Evolutionary conservation across 2,329 filamentous ascomycete species (phyloP).

Genomic region (Botryotinia narcissicola): DNA sequence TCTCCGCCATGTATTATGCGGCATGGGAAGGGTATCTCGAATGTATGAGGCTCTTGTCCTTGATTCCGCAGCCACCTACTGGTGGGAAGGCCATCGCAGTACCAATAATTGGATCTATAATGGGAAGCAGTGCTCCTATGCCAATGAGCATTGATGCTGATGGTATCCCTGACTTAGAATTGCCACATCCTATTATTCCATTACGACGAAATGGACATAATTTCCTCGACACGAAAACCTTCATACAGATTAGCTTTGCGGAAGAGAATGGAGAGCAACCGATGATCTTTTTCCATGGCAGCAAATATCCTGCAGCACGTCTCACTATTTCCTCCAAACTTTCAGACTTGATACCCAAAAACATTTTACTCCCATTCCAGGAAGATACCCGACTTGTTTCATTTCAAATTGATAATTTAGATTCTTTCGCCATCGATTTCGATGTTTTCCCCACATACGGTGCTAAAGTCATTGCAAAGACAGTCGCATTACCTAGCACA

Average conservation of each 20-base stretch:
- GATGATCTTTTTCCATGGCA: conserved; percentile 93
- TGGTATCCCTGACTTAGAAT: conserved; percentile 84
- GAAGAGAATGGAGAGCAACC: conserved; percentile 71
- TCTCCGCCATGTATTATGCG: conserved; percentile 96
- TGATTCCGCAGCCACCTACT: conserved; percentile 37
- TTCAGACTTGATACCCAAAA: conserved; percentile 93
- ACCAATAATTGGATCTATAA: conserved; percentile 38
- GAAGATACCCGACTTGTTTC: conserved; percentile 92
- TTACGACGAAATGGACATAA: conserved; percentile 94
- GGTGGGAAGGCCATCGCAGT: conserved; percentile 31
- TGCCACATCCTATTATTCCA: conserved; percentile 95
- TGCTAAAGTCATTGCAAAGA: conserved; percentile 95
- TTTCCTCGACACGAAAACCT: conserved; percentile 96
- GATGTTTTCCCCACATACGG: conserved; percentile 98
- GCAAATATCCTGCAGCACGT: conserved; percentile 91
- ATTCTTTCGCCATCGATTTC: conserved; percentile 92
- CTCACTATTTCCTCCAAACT: conserved; percentile 96
- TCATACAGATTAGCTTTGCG: conserved; percentile 81
- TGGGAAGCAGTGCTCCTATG: conserved; percentile 43
- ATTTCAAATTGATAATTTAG: conserved; percentile 92
- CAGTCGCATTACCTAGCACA: conserved; percentile 82
- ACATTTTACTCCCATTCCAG: conserved; percentile 91
- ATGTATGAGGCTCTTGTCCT: conserved; percentile 84
- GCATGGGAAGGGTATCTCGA: conserved; percentile 96
- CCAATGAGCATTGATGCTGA: conserved; percentile 74